Evolutionary conservation across 1,284 basidiomycete species (phyloP).

Genomic region (Neolentinus lepideus): DNA sequence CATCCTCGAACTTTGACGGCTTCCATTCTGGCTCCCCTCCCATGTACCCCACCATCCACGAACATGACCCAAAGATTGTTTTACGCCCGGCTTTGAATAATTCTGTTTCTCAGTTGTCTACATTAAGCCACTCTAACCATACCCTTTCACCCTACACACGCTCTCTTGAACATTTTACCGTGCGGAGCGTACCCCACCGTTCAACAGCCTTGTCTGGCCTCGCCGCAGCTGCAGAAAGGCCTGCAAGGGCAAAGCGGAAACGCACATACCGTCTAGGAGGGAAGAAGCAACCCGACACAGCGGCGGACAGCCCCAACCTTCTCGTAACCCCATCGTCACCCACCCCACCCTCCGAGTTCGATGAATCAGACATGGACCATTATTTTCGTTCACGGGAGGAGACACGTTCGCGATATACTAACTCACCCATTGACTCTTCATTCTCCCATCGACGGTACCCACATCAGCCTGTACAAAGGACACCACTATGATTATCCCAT

Average conservation of each 20-base stretch:
- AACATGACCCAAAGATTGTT: slow-evolving; percentile 52
- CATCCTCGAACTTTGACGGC: slow-evolving; percentile 31
- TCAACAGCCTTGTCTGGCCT: slow-evolving; percentile 20
- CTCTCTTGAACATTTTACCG: slow-evolving; percentile 83
- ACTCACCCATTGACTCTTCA: background rate
- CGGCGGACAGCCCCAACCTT: slow-evolving; percentile 9
- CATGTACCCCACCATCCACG: slow-evolving; percentile 22
- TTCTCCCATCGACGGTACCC: background rate
- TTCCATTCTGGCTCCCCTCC: slow-evolving; percentile 34
- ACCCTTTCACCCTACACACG: slow-evolving; percentile 89
- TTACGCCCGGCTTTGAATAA: slow-evolving; percentile 66
- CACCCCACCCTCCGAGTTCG: slow-evolving; percentile 53
- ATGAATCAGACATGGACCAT: slow-evolving; percentile 67
- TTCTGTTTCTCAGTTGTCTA: slow-evolving; percentile 76
- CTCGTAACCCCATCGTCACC: slow-evolving; percentile 23
- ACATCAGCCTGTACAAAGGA: background rate
- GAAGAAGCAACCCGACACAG: slow-evolving; percentile 18
- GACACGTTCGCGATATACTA: slow-evolving; percentile 21
- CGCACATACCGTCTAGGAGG: slow-evolving; percentile 64
- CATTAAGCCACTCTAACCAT: slow-evolving; percentile 81
- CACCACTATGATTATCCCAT: background rate
- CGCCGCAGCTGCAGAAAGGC: slow-evolving; percentile 31
- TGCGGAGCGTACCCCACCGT: slow-evolving; percentile 73
- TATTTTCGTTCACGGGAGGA: slow-evolving; percentile 61
- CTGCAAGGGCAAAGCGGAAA: slow-evolving; percentile 72